Evolutionary conservation across 2,329 filamentous ascomycete genomes (phyloP).

Genomic region (Magnaporthales sp.): DNA sequence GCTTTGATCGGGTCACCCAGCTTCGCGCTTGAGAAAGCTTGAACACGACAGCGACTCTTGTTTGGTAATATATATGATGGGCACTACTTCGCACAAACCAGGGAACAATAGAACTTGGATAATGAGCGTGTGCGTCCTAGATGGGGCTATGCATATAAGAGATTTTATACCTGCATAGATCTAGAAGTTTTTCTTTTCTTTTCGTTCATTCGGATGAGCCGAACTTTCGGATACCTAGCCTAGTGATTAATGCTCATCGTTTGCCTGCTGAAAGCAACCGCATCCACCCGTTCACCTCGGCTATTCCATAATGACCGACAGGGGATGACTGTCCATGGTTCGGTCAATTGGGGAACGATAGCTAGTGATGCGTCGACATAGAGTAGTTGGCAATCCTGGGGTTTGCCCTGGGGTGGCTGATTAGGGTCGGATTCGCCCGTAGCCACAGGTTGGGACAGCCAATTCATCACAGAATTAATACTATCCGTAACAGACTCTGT

Average conservation of each 20-base stretch:
- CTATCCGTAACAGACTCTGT: background rate
- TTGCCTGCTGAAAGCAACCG: slow-evolving; percentile 20
- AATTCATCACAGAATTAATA: background rate
- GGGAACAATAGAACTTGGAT: background rate
- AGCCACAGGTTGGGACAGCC: background rate
- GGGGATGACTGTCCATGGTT: slow-evolving; percentile 23
- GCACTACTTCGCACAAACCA: background rate
- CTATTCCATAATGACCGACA: slow-evolving; percentile 33
- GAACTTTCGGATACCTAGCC: background rate
- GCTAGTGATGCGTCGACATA: background rate
- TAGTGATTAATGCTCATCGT: background rate
- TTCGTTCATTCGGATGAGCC: background rate
- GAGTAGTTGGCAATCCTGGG: slow-evolving; percentile 10
- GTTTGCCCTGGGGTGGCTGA: background rate
- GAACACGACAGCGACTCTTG: no score
- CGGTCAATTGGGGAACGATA: background rate
- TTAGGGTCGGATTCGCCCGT: background rate
- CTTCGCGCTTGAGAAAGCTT: background rate
- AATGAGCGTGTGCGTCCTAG: background rate
- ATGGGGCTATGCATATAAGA: background rate
- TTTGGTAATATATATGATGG: background rate
- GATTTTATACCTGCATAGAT: background rate
- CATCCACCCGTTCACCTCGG: slow-evolving; percentile 23
- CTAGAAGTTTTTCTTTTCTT: background rate
- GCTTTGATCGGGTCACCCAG: background rate